phyloP scores from a whole-genome alignment of 2,329 filamentous ascomycete species.

The Aspergillus latus region DNA sequence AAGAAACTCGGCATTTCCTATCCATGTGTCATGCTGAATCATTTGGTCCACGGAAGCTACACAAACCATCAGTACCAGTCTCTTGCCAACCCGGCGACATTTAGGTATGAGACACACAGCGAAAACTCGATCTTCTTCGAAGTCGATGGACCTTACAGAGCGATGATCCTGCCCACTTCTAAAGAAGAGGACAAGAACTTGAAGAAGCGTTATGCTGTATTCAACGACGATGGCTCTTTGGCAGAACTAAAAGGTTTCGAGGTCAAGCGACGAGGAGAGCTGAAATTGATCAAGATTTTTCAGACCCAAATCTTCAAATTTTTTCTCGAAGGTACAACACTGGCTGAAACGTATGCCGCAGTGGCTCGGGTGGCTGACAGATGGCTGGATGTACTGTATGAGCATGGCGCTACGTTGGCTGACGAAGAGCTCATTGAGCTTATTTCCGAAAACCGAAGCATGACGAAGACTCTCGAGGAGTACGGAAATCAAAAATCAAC shows the following conservation, averaged over 20 bases:
- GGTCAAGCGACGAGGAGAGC: conserved; percentile 92
- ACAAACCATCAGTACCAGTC: conserved; percentile 98
- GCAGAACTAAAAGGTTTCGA: conserved; percentile 98
- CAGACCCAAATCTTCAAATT: conserved; percentile 99
- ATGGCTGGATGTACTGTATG: conserved; percentile 94
- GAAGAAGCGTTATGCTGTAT: conserved; percentile 98
- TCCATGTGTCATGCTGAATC: conserved; percentile 98
- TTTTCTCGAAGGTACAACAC: conserved; percentile 85
- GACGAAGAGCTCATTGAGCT: conserved; percentile 98
- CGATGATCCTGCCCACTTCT: conserved; percentile 95
- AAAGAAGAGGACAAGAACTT: conserved; percentile 99
- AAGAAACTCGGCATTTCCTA: conserved; percentile 98
- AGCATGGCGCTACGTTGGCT: conserved; percentile 81
- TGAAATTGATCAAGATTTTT: conserved; percentile 99
- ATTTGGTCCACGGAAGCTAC: conserved; percentile 89
- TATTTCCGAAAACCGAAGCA: conserved; percentile 99
- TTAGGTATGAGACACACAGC: conserved; percentile 94
- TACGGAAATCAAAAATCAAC: conserved; percentile 96
- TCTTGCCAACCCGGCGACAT: conserved; percentile 71
- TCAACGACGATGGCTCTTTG: conserved; percentile 94
- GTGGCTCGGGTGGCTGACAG: conserved; percentile 94
- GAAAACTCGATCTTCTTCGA: conserved; percentile 99
- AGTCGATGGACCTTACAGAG: conserved; percentile 94
- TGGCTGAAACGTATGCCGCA: conserved; percentile 83
- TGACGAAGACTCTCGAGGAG: conserved; percentile 95